Evolutionary conservation across 441 rosid species (phyloP), one percentile per base, ranked within the genome.

Genomic region (Jatropha podagrica): DNA sequence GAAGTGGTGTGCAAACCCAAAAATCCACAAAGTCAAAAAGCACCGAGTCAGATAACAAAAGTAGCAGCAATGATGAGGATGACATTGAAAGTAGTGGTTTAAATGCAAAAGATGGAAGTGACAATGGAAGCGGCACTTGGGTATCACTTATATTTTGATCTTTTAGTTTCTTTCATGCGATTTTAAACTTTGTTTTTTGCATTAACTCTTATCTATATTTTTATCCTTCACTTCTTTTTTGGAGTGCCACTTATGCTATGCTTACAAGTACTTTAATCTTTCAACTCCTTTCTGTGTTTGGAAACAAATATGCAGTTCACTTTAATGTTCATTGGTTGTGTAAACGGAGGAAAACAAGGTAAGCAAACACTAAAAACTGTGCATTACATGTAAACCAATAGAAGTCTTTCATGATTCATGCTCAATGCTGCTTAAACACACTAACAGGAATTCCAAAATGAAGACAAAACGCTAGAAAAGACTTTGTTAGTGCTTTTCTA

Each of bases 91-190:
- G 84, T 61, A 74, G 63, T 3, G 77, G 81, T 56, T 58, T 81
- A 77, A 80, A 83, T 70, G 79, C 74, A 67, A 68, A 18, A 76
- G 82, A 86, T 73, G 84, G 91, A 77, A 86, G 86, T 75, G 87
- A 83, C 75, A 62, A 77, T 61, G 87, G 88, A 69, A 88, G 88
- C 75, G 87, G 85, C 78, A 82, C 87, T 80, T 88, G 83, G 91
- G 91, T 86, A 82, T 66, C 60, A 27, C 18, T 70, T 59, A 44
- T 32, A 10, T 15, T 51, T 23, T 15, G 42, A n/a, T 69, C 17
- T 32, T 69, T 46, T 17, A 6, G 20, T 27, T 51, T 38, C 51
- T 18, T 65, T 65, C 51, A 61, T 61, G 40, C 13, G 42, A 14
- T 32, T 32, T 61, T 14, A 42, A 61, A 32, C 42, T 5, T 6